Base-by-base conservation (phyloP, 371 early-diverging fungal species). In the Mucor circinelloides region DNA sequence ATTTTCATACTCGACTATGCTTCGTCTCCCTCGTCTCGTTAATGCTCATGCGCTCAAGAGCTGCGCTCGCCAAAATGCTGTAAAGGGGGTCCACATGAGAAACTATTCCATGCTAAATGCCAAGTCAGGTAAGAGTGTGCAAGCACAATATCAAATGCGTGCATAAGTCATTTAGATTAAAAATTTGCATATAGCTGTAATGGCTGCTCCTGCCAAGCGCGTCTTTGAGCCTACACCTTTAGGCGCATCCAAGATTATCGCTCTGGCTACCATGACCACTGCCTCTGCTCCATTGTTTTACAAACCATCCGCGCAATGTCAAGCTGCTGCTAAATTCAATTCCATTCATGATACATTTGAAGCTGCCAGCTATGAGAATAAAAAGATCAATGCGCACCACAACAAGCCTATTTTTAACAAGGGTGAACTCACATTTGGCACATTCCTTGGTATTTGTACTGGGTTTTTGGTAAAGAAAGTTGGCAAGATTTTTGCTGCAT, bases 391-490 rank as follows among this genome's bases (percentile, higher is more conserved):
- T 19, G 40, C 58, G n/a, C 44, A 66, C 10, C 5, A 34, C 6
- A 42, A 59, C 8, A 67, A 73, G 25, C 32, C 76, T 8, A 23
- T 77, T 9, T 42, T 84, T 8, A 75, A 72, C 30, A 73, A 71
- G 40, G 78, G 77, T 19, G 84, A 84, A 42, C 46, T 84, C 9
- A 73, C 80, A 1, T 81, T 84, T 69, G 84, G 84, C 8, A 68
- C 75, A 6, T 72, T 80, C n/a, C 70, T 84, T 27, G 84, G 84
- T 46, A 25, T 84, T 9, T 81, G 84, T 50, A 78, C 82, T 5
- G 84, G 84, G 2, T 84, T 72, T 31, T 60, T 84, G 40, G 69
- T 81, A 4, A 84, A 84, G 52, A 81, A 84, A 48, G 76, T 81
- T 1, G 80, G 82, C 30, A 80, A 80, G 59, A 32, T 81, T 6